These are phyloP conservation scores for Leccinum fuscescens DNA, from an alignment of 1,284 basidiomycete species.

Conservation along the genomic window DNA sequence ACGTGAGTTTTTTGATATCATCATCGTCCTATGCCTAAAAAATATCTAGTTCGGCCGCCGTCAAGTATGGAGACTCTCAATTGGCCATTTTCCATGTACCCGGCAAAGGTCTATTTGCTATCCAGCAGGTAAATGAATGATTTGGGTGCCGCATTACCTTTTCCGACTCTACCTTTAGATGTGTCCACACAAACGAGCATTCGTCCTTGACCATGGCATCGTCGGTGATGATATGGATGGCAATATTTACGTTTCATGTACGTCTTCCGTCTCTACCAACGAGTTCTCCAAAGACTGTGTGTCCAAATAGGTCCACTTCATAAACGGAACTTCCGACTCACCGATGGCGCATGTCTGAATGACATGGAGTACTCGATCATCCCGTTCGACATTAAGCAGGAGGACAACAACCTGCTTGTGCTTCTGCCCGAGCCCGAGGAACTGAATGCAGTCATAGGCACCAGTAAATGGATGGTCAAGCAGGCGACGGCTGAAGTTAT, in stretches of 20 bases:
- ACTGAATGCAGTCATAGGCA: conserved; percentile 66
- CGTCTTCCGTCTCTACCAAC: conserved; percentile 15
- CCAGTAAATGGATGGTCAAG: conserved; percentile 60
- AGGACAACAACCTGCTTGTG: conserved; percentile 48
- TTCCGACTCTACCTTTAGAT: conserved; percentile 31
- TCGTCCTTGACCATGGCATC: conserved; percentile 71
- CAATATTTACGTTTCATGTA: conserved; percentile 44
- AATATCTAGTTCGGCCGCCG: conserved; percentile 40
- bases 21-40: neutral
- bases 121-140: conserved; percentile 53
- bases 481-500: conserved; percentile 51
- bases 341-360: conserved; percentile 60
- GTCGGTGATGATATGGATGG: conserved; percentile 60
- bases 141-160: neutral
- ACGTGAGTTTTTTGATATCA: conserved; percentile 35
- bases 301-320: conserved; percentile 56
- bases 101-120: conserved; percentile 32
- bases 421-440: conserved; percentile 57
- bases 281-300: neutral
- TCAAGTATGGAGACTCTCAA: conserved; percentile 73
- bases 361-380: conserved; percentile 66
- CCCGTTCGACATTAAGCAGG: conserved; percentile 59
- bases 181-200: conserved; percentile 66
- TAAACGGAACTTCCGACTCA: conserved; percentile 68
- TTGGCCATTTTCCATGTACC: conserved; percentile 67